A percentile compares a stretch with the other conserved stretches of the same genome.
These are phyloP conservation scores for Vitis hybrid DNA, from an alignment of 177 flowering plant species.

Conservation along the genomic window DNA sequence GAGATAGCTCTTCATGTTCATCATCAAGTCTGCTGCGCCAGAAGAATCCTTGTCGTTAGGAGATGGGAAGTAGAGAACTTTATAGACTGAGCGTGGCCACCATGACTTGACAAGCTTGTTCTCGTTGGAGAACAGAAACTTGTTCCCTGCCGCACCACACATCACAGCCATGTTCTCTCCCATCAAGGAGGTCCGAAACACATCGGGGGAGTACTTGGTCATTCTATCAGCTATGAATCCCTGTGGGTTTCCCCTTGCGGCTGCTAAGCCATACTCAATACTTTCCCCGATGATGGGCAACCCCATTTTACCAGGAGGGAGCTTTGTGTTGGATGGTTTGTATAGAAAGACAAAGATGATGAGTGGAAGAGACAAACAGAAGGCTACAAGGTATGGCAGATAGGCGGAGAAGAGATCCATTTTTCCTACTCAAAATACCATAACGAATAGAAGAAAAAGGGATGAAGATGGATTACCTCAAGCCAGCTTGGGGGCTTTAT, in stretches of 20 bases:
- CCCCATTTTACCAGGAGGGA: constrained; percentile 13
- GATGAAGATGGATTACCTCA: too few species aligned
- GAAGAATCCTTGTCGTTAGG: too few species aligned
- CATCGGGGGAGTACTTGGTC: constrained; percentile 7
- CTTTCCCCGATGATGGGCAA: constrained; percentile 14
- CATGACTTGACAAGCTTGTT: constrained; percentile 9
- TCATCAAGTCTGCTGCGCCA: too few species aligned
- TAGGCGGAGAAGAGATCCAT: constrained; percentile 9
- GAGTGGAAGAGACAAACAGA: constrained; percentile 7
- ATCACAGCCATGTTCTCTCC: too few species aligned
- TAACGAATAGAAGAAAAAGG: too few species aligned
- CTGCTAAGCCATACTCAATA: too few species aligned
- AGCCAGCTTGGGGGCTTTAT: too few species aligned
- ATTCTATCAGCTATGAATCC: constrained; percentile 8
- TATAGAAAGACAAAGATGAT: background rate
- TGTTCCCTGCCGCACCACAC: too few species aligned
- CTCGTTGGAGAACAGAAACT: constrained; percentile 3
- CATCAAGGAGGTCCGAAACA: background rate
- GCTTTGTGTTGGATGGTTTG: background rate
- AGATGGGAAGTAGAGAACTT: background rate
- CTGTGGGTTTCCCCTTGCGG: background rate
- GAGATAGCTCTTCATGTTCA: constrained; percentile 3
- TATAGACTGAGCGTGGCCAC: constrained; percentile 14
- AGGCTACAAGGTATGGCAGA: background rate
- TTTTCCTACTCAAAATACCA: background rate